Evolutionary conservation across 2,329 filamentous ascomycete species (phyloP).

Genomic region (Ambrosiella beaveri): DNA sequence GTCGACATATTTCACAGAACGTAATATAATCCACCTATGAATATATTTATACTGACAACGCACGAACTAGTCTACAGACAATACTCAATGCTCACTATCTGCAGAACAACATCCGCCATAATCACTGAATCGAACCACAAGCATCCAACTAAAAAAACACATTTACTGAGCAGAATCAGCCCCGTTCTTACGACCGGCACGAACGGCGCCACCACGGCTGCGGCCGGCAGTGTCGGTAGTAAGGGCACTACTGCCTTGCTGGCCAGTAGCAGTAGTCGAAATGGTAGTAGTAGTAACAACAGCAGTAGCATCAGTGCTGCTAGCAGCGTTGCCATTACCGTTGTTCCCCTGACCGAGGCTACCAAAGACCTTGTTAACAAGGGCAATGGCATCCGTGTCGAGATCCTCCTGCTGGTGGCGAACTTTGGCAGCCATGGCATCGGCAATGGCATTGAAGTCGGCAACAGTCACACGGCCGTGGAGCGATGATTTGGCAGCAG

Average conservation of each 20-base stretch:
- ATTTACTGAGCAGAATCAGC: not conserved
- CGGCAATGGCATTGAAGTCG: not conserved
- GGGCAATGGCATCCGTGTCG: not conserved
- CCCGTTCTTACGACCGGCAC: not conserved
- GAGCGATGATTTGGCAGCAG: slow-evolving; percentile 14
- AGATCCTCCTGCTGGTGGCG: not conserved
- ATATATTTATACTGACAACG: too few species aligned
- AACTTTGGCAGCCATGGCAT: not conserved
- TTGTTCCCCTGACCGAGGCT: not conserved
- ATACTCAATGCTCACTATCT: too few species aligned
- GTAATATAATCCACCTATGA: too few species aligned
- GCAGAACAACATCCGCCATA: too few species aligned
- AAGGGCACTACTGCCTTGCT: too few species aligned
- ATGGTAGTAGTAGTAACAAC: too few species aligned
- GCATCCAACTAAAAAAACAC: not conserved
- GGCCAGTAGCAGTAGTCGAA: not conserved
- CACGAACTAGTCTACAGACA: too few species aligned
- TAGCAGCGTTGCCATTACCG: not conserved
- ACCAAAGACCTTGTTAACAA: not conserved
- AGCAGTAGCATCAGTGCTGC: too few species aligned
- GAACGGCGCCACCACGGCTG: not conserved
- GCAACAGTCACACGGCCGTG: not conserved
- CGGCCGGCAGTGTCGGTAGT: too few species aligned
- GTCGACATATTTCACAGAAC: too few species aligned
- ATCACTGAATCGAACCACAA: not conserved